A percentile compares a stretch with the other conserved stretches of the same genome.
Conservation (phyloP, 768 basidiomycete genomes). For the Lyophyllum atratum region DNA sequence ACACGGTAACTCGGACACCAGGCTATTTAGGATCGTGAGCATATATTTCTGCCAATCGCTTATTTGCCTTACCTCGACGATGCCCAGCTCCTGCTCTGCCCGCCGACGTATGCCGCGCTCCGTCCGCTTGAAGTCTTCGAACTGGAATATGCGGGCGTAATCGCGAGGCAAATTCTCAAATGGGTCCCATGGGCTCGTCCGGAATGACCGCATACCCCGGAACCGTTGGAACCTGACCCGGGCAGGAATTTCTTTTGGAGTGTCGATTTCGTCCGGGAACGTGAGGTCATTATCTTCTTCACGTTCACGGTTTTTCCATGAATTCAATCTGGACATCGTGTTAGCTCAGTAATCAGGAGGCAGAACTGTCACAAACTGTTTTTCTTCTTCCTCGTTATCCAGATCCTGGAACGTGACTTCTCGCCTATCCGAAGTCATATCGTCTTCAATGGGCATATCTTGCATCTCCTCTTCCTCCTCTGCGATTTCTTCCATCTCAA, state of each 20-base stretch:
- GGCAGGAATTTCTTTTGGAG: constrained; percentile 83
- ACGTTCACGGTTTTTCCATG: constrained; percentile 68
- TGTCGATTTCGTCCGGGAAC: constrained; percentile 98
- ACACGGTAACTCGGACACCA: constrained; percentile 78
- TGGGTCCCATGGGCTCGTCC: constrained; percentile 97
- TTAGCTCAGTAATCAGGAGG: constrained; percentile 1
- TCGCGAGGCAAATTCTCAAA: constrained; percentile 94
- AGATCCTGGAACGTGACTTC: constrained; percentile 73
- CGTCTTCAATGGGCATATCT: constrained; percentile 56
- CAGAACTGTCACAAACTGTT: constrained; percentile 61
- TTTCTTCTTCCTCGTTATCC: constrained; percentile 81
- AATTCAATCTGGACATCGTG: constrained; percentile 50
- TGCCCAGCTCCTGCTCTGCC: constrained; percentile 59
- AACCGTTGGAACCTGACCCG: constrained; percentile 86
- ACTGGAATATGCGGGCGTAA: constrained; percentile 94
- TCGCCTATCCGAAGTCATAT: constrained; percentile 56
- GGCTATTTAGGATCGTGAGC: constrained; percentile 46
- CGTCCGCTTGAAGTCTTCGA: constrained; percentile 91
- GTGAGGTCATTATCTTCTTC: constrained; percentile 80
- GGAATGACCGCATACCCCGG: constrained; percentile 87
- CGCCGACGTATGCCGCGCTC: constrained; percentile 68
- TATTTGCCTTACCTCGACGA: constrained; percentile 60
- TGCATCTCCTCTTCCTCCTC: constrained; percentile 69
- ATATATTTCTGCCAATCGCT: neutral
- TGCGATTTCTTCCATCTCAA: constrained; percentile 39